These are phyloP conservation scores for Naganishia onofrii DNA, from an alignment of 768 basidiomycete species.

Conservation along the genomic window DNA sequence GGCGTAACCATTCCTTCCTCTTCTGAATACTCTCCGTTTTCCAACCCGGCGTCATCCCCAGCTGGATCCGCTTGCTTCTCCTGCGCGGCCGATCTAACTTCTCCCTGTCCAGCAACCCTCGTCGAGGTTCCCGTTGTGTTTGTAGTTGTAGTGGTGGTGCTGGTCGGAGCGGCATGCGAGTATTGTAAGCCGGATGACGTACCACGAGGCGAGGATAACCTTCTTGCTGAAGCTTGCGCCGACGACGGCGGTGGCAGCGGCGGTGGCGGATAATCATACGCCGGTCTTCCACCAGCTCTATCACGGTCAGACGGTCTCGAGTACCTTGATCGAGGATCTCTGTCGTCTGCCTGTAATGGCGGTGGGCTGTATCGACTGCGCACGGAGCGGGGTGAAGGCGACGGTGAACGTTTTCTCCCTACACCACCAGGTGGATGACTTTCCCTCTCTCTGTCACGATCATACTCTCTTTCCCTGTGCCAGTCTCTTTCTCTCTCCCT, in stretches of 20 bases:
- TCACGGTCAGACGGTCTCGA: background rate
- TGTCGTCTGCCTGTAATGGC: background rate
- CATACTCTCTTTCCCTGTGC: background rate
- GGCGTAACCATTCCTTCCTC: conserved; percentile 20
- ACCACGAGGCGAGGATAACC: background rate
- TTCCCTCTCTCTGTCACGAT: background rate
- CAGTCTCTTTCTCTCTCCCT: background rate
- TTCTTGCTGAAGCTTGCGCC: background rate
- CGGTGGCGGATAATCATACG: background rate
- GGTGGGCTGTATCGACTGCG: conserved; percentile 1
- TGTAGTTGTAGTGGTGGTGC: no score
- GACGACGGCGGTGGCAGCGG: background rate
- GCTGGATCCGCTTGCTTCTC: background rate
- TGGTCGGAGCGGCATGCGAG: background rate
- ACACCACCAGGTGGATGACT: background rate
- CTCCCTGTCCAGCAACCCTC: background rate
- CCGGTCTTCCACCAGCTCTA: background rate
- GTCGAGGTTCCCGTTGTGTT: no score
- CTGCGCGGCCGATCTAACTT: background rate
- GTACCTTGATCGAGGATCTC: background rate
- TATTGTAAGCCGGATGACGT: background rate
- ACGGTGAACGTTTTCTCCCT: conserved; percentile 10
- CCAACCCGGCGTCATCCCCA: background rate
- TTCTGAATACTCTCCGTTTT: conserved; percentile 18
- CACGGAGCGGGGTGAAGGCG: background rate